Evolutionary conservation across 2,329 filamentous ascomycete species (phyloP).

Genomic region (Diaporthe sp.): DNA sequence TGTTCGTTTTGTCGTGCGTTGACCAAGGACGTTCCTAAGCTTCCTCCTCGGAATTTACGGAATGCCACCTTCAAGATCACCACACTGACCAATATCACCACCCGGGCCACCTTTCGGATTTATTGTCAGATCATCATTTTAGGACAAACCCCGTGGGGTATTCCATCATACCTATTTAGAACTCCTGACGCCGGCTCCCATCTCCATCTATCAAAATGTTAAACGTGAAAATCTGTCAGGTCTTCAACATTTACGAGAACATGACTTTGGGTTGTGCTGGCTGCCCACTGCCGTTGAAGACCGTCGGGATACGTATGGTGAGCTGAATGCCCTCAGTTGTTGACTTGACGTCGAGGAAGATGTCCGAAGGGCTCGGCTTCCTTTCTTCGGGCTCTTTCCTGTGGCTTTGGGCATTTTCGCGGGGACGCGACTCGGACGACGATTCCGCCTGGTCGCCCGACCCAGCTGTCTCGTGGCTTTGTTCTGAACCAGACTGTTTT

Average conservation of each 20-base stretch:
- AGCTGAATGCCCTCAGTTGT: slow-evolving; percentile 68
- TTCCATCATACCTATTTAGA: neutral
- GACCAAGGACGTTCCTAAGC: neutral
- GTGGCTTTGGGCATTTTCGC: slow-evolving; percentile 46
- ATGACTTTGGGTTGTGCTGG: slow-evolving; percentile 44
- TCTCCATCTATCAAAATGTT: neutral
- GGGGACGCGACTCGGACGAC: slow-evolving; percentile 46
- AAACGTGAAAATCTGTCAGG: neutral
- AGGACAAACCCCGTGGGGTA: neutral
- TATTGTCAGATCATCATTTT: neutral
- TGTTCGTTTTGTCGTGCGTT: neutral
- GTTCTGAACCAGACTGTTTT: slow-evolving; percentile 36
- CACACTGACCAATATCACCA: slow-evolving; percentile 15
- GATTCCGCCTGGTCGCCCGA: slow-evolving; percentile 41
- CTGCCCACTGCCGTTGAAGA: slow-evolving; percentile 55
- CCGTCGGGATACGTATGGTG: slow-evolving; percentile 67
- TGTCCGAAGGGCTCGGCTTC: slow-evolving; percentile 57
- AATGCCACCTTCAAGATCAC: neutral
- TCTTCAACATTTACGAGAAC: slow-evolving; percentile 44
- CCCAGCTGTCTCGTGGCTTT: slow-evolving; percentile 33
- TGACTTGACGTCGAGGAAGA: slow-evolving; percentile 67
- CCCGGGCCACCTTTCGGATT: neutral
- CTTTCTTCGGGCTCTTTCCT: slow-evolving; percentile 50
- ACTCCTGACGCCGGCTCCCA: slow-evolving; percentile 10
- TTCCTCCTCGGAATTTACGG: neutral